A percentile compares a stretch with the other conserved stretches of the same genome.
Conservation (phyloP, 768 basidiomycete genomes). For the Collybia mongolica region DNA sequence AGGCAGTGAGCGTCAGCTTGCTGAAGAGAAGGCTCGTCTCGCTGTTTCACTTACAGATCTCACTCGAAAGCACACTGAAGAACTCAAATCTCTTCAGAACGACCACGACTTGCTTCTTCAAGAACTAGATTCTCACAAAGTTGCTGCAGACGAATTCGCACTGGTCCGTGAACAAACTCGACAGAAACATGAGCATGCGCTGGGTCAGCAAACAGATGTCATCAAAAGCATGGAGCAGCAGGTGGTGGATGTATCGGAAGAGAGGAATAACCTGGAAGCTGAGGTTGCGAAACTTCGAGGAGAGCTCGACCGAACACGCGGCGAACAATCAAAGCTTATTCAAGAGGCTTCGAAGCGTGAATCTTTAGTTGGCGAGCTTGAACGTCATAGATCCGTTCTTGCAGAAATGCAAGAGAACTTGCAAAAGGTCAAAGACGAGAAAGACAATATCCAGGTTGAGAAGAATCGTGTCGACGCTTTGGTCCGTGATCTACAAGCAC, state of each 20-base stretch:
- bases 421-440: constrained; percentile 80
- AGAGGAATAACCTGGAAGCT: constrained; percentile 41
- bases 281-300: constrained; percentile 52
- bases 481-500: constrained; percentile 79
- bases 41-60: constrained; percentile 46
- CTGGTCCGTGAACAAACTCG: constrained; percentile 40
- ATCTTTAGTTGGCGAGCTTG: constrained; percentile 71
- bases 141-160: constrained; percentile 49
- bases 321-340: constrained; percentile 60
- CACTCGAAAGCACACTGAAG: constrained; percentile 45
- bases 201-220: constrained; percentile 48
- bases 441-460: constrained; percentile 73
- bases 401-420: constrained; percentile 78
- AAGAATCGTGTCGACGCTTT: constrained; percentile 63
- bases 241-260: constrained; percentile 41
- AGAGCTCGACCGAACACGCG: constrained; percentile 58
- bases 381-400: constrained; percentile 71
- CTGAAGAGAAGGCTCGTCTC: constrained; percentile 48
- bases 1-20: constrained; percentile 35
- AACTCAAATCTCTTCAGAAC: constrained; percentile 43
- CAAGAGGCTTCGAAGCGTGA: constrained; percentile 76
- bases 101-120: constrained; percentile 49
- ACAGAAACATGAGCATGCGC: constrained; percentile 40
- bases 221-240: constrained; percentile 51
- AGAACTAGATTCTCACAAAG: constrained; percentile 63